Evolutionary conservation across 2,329 filamentous ascomycete genomes (phyloP).

Genomic region (Cercospora beticola): DNA sequence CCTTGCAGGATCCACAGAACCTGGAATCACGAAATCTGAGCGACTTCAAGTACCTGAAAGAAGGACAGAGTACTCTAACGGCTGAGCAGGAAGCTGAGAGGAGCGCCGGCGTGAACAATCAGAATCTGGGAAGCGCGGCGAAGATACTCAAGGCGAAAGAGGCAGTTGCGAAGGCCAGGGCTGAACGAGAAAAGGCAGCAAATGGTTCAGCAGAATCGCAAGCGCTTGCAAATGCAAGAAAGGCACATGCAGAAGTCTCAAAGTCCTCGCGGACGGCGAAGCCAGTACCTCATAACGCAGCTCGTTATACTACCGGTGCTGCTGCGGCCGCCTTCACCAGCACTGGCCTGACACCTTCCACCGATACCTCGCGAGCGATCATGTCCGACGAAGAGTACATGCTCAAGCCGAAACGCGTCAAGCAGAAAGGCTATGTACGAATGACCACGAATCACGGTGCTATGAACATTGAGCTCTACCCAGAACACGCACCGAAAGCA

Average conservation of each 20-base stretch:
- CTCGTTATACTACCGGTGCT: constrained; percentile 82
- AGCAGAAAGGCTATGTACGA: constrained; percentile 87
- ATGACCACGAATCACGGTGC: constrained; percentile 82
- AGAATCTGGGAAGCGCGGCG: constrained; percentile 71
- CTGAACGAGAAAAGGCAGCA: constrained; percentile 58
- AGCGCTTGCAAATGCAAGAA: constrained; percentile 57
- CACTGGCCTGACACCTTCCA: constrained; percentile 89
- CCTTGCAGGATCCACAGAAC: constrained; percentile 92
- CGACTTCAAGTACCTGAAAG: constrained; percentile 83
- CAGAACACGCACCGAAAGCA: constrained; percentile 85
- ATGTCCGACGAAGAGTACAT: constrained; percentile 95
- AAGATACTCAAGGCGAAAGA: constrained; percentile 92
- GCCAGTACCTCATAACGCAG: constrained; percentile 72
- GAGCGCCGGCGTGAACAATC: constrained; percentile 66
- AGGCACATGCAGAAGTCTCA: constrained; percentile 45
- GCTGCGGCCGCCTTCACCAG: constrained; percentile 94
- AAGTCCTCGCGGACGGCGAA: constrained; percentile 37
- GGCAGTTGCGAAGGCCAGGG: constrained; percentile 85
- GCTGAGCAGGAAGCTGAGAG: constrained; percentile 69
- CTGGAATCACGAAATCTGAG: constrained; percentile 77
- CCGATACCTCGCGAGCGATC: constrained; percentile 79
- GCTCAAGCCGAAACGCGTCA: constrained; percentile 84
- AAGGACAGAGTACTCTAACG: constrained; percentile 68
- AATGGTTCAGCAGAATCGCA: constrained; percentile 27
- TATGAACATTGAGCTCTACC: constrained; percentile 83